Evolutionary conservation across 2,329 filamentous ascomycete species (phyloP).

Genomic region (Beauveria rudraprayagi): DNA sequence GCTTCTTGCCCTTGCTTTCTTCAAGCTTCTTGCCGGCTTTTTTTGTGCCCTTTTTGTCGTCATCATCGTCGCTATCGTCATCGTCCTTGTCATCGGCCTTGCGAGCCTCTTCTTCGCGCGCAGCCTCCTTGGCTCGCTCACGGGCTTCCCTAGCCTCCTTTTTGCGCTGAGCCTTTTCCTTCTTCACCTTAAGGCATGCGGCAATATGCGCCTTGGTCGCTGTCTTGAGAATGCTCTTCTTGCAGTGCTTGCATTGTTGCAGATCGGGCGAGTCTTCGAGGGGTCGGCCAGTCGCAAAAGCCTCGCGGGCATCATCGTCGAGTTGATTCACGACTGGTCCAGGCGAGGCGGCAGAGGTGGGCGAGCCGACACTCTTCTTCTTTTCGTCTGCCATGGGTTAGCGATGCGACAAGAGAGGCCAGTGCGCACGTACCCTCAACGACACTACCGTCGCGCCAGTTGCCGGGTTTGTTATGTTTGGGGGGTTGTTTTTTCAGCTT

Average conservation of each 20-base stretch:
- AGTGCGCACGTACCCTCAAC: constrained; percentile 45
- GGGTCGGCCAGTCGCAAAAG: constrained; percentile 74
- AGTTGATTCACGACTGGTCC: constrained; percentile 57
- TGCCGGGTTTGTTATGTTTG: constrained; percentile 58
- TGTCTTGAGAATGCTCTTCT: constrained; percentile 72
- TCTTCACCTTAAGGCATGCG: constrained; percentile 76
- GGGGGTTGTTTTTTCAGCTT: constrained; percentile 57
- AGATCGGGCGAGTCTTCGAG: constrained; percentile 73
- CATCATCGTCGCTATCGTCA: constrained; percentile 41
- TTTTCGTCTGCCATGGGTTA: constrained; percentile 39
- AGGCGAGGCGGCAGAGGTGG: constrained; percentile 38
- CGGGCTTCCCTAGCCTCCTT: constrained; percentile 66
- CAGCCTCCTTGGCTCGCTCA: constrained; percentile 57
- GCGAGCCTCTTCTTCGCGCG: constrained; percentile 46
- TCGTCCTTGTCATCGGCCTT: constrained; percentile 44
- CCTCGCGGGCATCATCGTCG: constrained; percentile 67
- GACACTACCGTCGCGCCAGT: constrained; percentile 62
- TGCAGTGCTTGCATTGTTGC: constrained; percentile 88
- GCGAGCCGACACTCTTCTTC: constrained; percentile 39
- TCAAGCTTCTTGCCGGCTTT: constrained; percentile 55
- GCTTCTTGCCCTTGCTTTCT: constrained; percentile 66
- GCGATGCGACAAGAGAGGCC: background rate
- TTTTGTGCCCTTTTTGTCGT: constrained; percentile 36
- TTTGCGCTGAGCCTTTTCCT: constrained; percentile 69
- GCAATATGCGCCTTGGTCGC: constrained; percentile 73